Evolutionary conservation across 2,329 filamentous ascomycete genomes (phyloP).

Genomic region (Geosmithia flava): DNA sequence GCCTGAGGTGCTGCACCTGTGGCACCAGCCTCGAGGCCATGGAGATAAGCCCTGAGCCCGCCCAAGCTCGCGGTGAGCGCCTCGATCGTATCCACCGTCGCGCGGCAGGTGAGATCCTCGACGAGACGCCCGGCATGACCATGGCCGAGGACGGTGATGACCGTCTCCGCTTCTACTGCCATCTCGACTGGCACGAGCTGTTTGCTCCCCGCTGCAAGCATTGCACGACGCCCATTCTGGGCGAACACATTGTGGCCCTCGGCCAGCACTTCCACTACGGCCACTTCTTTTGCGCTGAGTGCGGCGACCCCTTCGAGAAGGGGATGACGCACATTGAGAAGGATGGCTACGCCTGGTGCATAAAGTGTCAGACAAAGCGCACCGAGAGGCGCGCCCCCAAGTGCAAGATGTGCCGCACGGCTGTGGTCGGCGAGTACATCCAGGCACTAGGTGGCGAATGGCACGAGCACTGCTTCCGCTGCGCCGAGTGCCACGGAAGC

Average conservation of each 20-base stretch:
- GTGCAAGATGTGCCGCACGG: slow-evolving; percentile 71
- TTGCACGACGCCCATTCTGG: slow-evolving; percentile 92
- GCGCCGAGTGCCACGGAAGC: slow-evolving; percentile 46
- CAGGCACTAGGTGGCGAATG: slow-evolving; percentile 83
- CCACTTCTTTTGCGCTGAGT: slow-evolving; percentile 98
- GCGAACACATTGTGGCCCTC: slow-evolving; percentile 86
- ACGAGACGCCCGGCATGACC: slow-evolving; percentile 51
- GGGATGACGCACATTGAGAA: slow-evolving; percentile 73
- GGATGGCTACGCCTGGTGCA: slow-evolving; percentile 95
- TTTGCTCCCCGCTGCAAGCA: slow-evolving; percentile 90
- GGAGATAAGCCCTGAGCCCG: slow-evolving; percentile 89
- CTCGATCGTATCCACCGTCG: slow-evolving; percentile 60
- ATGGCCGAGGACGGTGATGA: slow-evolving; percentile 62
- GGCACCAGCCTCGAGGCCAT: slow-evolving; percentile 83
- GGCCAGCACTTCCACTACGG: slow-evolving; percentile 95
- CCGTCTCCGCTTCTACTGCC: slow-evolving; percentile 80
- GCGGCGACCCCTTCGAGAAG: slow-evolving; percentile 81
- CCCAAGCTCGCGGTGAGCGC: slow-evolving; percentile 55
- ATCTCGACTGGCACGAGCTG: slow-evolving; percentile 95
- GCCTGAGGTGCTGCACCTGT: slow-evolving; percentile 83
- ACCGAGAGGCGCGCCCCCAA: slow-evolving; percentile 82
- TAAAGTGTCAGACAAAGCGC: slow-evolving; percentile 81
- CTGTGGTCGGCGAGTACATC: slow-evolving; percentile 83
- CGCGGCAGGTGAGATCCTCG: slow-evolving; percentile 41
- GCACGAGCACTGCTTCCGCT: slow-evolving; percentile 88